Conservation (phyloP, 1,139 yeast genomes). For the Keqinozyma sinolaborantium region DNA sequence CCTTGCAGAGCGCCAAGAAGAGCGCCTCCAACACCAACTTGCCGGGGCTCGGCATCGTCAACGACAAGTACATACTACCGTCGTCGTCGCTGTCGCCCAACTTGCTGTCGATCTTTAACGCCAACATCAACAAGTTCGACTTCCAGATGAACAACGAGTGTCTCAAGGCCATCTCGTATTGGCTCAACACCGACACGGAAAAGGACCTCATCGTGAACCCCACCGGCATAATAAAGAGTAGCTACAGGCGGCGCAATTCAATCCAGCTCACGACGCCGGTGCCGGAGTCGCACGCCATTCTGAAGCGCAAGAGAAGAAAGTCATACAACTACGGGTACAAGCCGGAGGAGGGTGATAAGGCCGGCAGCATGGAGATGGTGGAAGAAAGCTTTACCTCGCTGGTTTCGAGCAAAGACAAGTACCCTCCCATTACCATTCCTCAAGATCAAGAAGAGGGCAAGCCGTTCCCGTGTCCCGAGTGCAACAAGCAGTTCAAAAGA, state of each 20-base stretch:
- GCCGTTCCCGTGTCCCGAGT: constrained; percentile 44
- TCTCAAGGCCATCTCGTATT: constrained; percentile 34
- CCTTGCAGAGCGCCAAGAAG: constrained; percentile 11
- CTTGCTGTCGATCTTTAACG: constrained; percentile 4
- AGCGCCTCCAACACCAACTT: constrained; percentile 5
- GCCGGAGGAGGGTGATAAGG: not conserved
- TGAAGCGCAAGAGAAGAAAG: constrained; percentile 14
- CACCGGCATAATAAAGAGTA: constrained; percentile 17
- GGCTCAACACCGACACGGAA: constrained; percentile 23
- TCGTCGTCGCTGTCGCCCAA: constrained; percentile 14
- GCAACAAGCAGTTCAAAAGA: constrained; percentile 45
- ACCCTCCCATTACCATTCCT: constrained; percentile 1
- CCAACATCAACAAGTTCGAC: constrained; percentile 13
- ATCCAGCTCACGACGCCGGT: constrained; percentile 14
- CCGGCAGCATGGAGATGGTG: not conserved
- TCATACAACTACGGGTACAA: constrained; percentile 5
- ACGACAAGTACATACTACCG: constrained; percentile 10
- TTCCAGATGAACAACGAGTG: constrained; percentile 41
- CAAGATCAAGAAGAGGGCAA: constrained; percentile 21
- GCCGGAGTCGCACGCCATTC: constrained; percentile 5
- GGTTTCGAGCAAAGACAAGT: constrained; percentile 2
- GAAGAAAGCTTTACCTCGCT: not conserved
- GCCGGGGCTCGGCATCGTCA: constrained; percentile 7
- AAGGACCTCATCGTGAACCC: constrained; percentile 21
- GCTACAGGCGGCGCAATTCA: constrained; percentile 20